These are phyloP conservation scores for Eimeria maxima DNA, from an alignment of 169 alveolate genomes.

Conservation along the genomic window DNA sequence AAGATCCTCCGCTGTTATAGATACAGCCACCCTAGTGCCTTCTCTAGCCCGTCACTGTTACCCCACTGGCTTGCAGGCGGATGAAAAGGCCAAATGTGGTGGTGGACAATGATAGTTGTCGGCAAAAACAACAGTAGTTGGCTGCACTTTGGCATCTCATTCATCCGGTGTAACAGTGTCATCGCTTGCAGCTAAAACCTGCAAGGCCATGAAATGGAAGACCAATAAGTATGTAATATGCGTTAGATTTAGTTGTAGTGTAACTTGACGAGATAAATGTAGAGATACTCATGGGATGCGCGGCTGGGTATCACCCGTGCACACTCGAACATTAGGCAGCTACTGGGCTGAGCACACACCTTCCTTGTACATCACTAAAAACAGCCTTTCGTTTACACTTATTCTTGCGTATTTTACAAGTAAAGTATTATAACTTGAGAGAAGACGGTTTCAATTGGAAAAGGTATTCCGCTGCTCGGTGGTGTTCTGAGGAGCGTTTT, in stretches of 20 bases:
- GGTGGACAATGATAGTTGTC: not conserved
- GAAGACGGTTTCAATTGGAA: not conserved
- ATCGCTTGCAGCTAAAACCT: not conserved
- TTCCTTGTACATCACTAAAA: not conserved
- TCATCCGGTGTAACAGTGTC: not conserved
- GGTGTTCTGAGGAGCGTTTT: not conserved
- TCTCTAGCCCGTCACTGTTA: not conserved
- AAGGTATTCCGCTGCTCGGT: not conserved
- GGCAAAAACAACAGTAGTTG: not conserved
- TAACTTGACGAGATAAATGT: not conserved
- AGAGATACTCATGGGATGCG: not conserved
- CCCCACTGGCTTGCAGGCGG: not conserved
- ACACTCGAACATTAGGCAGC: no score
- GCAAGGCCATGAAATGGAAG: not conserved
- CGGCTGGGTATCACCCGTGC: not conserved
- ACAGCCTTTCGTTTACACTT: not conserved
- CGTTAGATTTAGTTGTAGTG: no score
- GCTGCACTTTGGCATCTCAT: not conserved
- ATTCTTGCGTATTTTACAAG: not conserved
- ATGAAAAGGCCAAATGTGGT: not conserved
- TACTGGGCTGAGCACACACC: not conserved
- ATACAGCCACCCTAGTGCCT: not conserved
- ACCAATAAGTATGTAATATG: no score
- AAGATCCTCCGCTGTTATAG: not conserved
- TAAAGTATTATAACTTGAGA: not conserved